Base-by-base conservation (phyloP, 345 rosid species). In the Anastatica hierochuntica region DNA sequence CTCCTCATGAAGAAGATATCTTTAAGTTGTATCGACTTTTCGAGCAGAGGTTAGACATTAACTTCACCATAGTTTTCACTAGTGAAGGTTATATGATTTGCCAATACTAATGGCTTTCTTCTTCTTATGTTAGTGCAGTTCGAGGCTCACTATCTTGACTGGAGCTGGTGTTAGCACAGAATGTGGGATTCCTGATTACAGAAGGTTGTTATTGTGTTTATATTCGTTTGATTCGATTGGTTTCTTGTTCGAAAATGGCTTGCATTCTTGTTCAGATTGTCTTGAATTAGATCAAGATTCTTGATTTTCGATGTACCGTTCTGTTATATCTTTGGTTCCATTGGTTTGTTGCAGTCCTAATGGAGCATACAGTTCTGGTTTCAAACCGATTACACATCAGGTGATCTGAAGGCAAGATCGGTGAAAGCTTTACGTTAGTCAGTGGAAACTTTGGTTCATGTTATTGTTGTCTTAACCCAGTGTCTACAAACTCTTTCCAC, bases 291-390 rank as follows among this genome's bases (percentile, higher is more conserved):
- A 16, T 40, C 8, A 47, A 47, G 21, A 15, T 47, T 33, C 46
- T 20, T 64, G 44, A 40, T n/a, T 56, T 48, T 23, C 5, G 24
- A 35, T 35, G 23, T 53, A 1, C 24, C 34, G 23, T 54, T 37
- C 8, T 1, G 7, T 29, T 9, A 15, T 47, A 45, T 37, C 14
- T 38, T 14, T 38, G 12, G 14, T 56, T 64, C 6, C 35, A 17
- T 14, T 56, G 16, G 43, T 19, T 52, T 43, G 30, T 29, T 70
- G 74, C 81, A 90, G 98, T 58, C 96, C 98, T 14, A 82, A 82
- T 82, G 98, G 98, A 78, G 98, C 98, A 43, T 90, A 90, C 57
- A 84, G 92, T 78, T 63, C 95, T 16, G 98, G 98, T 66, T 90
- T 87, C 78, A 82, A 67, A 70, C 98, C 96, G 65, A 90, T 80